phyloP scores from a whole-genome alignment of 495 filamentous ascomycete species.

The Thozetella sp. region DNA sequence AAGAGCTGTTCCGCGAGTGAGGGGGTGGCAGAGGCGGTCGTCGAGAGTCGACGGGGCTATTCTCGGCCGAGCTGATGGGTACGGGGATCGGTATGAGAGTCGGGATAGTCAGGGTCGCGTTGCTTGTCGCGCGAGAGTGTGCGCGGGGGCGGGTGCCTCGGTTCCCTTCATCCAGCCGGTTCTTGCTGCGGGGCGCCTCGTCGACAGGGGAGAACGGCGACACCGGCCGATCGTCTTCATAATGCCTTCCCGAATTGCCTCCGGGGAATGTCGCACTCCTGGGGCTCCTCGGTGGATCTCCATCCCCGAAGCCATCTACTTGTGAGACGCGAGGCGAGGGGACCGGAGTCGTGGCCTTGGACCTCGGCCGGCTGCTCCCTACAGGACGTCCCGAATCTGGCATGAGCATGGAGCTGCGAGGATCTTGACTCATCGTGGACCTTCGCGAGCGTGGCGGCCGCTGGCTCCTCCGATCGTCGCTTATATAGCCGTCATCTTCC shows the following conservation, averaged over 20 bases:
- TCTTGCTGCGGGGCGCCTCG: slow-evolving; percentile 15
- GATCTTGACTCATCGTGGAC: slow-evolving; percentile 14
- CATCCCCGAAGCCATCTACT: slow-evolving; percentile 12
- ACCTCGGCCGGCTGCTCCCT: slow-evolving; percentile 3
- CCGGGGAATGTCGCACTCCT: slow-evolving; percentile 36
- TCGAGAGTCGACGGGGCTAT: slow-evolving; percentile 17
- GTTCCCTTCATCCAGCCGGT: slow-evolving; percentile 9
- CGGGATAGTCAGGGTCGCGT: slow-evolving; percentile 7
- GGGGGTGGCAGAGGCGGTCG: slow-evolving; percentile 15
- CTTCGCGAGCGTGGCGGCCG: slow-evolving; percentile 11
- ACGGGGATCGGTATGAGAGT: slow-evolving; percentile 7
- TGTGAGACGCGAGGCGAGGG: slow-evolving; percentile 11
- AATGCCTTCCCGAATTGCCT: slow-evolving; percentile 21
- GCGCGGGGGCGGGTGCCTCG: slow-evolving; percentile 14
- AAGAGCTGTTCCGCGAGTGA: slow-evolving; percentile 14
- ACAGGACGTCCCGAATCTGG: slow-evolving; percentile 12
- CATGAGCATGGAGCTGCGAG: slow-evolving; percentile 5
- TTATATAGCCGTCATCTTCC: slow-evolving; percentile 19
- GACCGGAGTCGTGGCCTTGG: slow-evolving; percentile 13
- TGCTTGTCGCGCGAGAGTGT: slow-evolving; percentile 20
- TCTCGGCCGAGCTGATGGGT: slow-evolving; percentile 3
- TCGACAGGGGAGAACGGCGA: slow-evolving; percentile 26
- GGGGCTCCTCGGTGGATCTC: slow-evolving; percentile 19
- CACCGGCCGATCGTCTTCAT: slow-evolving; percentile 23
- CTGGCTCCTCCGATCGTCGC: slow-evolving; percentile 15